Evolutionary conservation across 78 protist genomes (phyloP).

Genomic region (Emiliania huxleyi): DNA sequence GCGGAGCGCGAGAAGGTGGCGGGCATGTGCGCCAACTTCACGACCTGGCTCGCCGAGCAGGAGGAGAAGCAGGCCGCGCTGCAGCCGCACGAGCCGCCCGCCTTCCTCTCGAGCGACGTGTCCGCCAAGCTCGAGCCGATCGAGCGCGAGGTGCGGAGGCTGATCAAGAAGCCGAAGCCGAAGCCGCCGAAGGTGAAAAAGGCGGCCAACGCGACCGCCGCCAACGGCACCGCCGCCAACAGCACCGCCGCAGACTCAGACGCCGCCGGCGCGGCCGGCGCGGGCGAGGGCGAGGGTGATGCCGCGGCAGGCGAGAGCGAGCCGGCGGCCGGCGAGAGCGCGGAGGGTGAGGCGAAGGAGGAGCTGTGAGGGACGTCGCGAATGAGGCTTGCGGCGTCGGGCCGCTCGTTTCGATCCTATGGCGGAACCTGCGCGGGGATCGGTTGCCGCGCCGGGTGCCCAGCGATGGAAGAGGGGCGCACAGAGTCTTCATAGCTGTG

Average conservation of each 20-base stretch:
- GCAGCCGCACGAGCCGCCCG: not conserved
- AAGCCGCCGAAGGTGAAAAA: not conserved
- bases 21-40: not conserved
- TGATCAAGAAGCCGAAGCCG: slow-evolving; percentile 17
- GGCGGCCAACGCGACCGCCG: not conserved
- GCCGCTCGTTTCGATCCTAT: no score
- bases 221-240: not conserved
- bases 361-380: no score
- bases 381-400: no score
- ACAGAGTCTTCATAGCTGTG: no score
- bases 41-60: not conserved
- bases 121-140: not conserved
- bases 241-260: not conserved
- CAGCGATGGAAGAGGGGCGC: no score
- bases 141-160: not conserved
- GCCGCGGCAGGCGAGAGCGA: not conserved
- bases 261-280: not conserved
- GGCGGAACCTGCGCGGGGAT: no score
- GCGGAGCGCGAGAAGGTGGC: not conserved
- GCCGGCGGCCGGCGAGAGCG: no score
- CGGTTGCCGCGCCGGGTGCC: no score
- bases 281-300: not conserved
- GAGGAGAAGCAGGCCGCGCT: not conserved
- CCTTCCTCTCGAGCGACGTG: not conserved
- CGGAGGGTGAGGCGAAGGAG: no score